Percentiles rank a stretch among this genome's conserved stretches.
Evolutionary conservation across 2,329 filamentous ascomycete genomes (phyloP).

Genomic region (Talaromyces sp.): DNA sequence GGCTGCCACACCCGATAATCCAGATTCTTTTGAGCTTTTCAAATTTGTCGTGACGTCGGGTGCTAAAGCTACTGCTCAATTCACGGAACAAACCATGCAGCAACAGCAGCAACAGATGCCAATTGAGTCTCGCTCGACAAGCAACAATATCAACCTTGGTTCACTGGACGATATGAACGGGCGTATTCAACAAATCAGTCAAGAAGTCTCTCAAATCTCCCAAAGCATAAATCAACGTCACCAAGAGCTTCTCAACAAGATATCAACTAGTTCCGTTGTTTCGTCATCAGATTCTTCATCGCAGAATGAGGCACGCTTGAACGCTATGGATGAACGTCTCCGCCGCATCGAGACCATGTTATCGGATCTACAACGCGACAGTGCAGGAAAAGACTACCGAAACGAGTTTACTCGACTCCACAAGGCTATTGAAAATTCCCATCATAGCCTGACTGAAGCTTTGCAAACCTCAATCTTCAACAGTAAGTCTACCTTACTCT

Average conservation of each 20-base stretch:
- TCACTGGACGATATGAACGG: constrained; percentile 85
- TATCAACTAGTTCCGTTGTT: constrained; percentile 25
- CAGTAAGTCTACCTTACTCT: constrained; percentile 41
- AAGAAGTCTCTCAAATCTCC: constrained; percentile 54
- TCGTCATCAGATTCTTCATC: constrained; percentile 20
- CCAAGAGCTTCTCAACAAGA: constrained; percentile 48
- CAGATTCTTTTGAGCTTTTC: constrained; percentile 92
- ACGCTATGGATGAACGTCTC: constrained; percentile 46
- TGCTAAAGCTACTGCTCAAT: constrained; percentile 30
- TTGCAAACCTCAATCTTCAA: constrained; percentile 50
- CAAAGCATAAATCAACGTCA: constrained; percentile 51
- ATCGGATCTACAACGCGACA: constrained; percentile 50
- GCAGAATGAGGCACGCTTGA: constrained; percentile 36
- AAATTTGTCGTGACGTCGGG: constrained; percentile 65
- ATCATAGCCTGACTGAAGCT: constrained; percentile 51
- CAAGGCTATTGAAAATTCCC: constrained; percentile 52
- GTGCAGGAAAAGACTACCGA: constrained; percentile 58
- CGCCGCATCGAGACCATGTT: constrained; percentile 54
- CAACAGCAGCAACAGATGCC: constrained; percentile 32
- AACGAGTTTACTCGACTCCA: constrained; percentile 54
- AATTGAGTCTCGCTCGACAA: constrained; percentile 36
- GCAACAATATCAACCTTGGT: constrained; percentile 36
- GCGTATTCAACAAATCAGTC: constrained; percentile 65
- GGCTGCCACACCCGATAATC: constrained; percentile 82
- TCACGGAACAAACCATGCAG: constrained; percentile 31